Base-by-base conservation (phyloP, 1,284 basidiomycete species). In the Trametes sp. region DNA sequence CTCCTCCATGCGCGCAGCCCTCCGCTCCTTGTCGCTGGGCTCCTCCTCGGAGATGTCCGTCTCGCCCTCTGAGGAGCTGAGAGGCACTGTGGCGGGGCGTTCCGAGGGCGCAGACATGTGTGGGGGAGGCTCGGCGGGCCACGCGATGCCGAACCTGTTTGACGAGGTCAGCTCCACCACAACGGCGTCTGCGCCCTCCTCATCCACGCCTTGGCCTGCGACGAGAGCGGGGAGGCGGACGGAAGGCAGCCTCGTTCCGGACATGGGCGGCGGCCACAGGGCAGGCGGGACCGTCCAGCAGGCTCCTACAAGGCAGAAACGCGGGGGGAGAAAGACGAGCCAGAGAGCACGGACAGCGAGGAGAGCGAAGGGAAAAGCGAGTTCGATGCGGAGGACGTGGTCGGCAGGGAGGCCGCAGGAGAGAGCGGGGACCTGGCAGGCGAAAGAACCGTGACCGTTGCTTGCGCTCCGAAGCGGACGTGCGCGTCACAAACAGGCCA, bases 61-160 rank as follows among this genome's bases (percentile, higher is more conserved):
- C 65, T 84, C 82, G n/a, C 78, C 78, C 55, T 84, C 83, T 23
- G 83, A 83, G 5, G 82, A 83, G 67, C 79, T 80, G 64, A 81
- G 74, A 51, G 74, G 69, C 29, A 67, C 66, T 11, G 42, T 51
- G 63, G 72, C 62, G 70, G 76, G 65, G 66, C 82, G 77, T 69
- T 80, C 76, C 31, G 69, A 59, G 44, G 75, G 64, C 68, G 68
- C 35, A 74, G 76, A n/a, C 74, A 69, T 50, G 74, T 75, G 54
- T 72, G 77, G 75, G 6, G 78, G 73, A 21, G 76, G 72, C 36
- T 83, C 82, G 29, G 75, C 71, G 38, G 83, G 78, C 82, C 82
- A 85, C 24, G 83, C 80, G 57, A 86, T 73, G 11, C 78, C 79
- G 69, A 85, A 86, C 73, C 83, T 84, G 75, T 70, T 82, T 36